These are phyloP conservation scores for Capillidium heterosporum DNA, from an alignment of 371 early-diverging fungal species.

Conservation along the genomic window DNA sequence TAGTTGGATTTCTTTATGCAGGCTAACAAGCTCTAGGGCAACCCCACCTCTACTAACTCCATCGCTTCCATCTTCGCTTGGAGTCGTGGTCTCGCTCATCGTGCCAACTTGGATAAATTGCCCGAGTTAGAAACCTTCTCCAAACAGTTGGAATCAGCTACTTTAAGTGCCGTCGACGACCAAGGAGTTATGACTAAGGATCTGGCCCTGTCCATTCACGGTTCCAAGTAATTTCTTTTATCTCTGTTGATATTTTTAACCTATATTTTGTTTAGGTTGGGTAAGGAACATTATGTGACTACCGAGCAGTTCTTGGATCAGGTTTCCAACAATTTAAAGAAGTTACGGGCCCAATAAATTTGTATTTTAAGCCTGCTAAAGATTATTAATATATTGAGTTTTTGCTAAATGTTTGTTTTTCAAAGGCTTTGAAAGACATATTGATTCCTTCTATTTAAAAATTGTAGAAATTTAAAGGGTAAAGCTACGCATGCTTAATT, in stretches of 20 bases:
- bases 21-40: constrained; percentile 21
- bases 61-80: constrained; percentile 96
- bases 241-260: background rate
- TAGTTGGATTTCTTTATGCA: constrained; percentile 12
- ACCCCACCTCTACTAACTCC: constrained; percentile 84
- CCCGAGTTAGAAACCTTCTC: constrained; percentile 54
- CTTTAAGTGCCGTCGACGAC: constrained; percentile 71
- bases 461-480: no score
- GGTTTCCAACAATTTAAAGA: constrained; percentile 43
- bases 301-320: constrained; percentile 63
- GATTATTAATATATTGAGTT: no score
- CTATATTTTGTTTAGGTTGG: constrained; percentile 19
- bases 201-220: constrained; percentile 84
- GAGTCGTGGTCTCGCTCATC: constrained; percentile 90
- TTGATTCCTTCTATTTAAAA: no score
- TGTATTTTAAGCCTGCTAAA: no score
- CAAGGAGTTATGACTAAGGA: constrained; percentile 92
- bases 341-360: no score
- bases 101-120: constrained; percentile 82
- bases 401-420: no score
- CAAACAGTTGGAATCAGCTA: constrained; percentile 66
- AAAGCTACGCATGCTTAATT: no score
- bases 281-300: constrained; percentile 52
- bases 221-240: constrained; percentile 35
- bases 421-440: no score